Evolutionary conservation across 352 stramenopile species (phyloP).

Genomic region (Globisporangium solare): DNA sequence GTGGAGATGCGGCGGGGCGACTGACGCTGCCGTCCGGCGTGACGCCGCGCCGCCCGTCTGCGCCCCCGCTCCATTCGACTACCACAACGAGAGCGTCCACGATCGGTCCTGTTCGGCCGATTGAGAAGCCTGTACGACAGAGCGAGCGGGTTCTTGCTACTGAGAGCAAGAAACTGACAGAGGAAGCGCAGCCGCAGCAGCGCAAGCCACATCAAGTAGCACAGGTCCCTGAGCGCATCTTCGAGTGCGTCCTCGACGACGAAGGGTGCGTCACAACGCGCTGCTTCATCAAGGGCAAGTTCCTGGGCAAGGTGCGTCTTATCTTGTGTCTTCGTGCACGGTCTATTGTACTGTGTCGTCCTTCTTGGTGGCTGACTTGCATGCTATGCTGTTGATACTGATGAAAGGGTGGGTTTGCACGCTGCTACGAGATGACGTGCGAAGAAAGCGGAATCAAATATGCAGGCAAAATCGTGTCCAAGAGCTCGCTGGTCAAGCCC

Average conservation of each 20-base stretch:
- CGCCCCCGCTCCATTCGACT: constrained; percentile 5
- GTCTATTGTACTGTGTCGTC: too few relatives aligned
- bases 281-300: constrained; percentile 89
- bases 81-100: neutral
- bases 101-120: constrained; percentile 9
- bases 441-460: constrained; percentile 91
- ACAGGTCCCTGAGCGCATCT: constrained; percentile 53
- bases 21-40: constrained; percentile 9
- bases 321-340: neutral
- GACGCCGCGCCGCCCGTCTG: constrained; percentile 10
- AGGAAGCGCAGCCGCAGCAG: constrained; percentile 2
- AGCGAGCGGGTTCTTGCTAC: neutral
- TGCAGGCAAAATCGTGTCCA: constrained; percentile 98
- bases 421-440: constrained; percentile 95
- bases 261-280: constrained; percentile 52
- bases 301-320: constrained; percentile 89
- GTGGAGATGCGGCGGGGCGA: neutral
- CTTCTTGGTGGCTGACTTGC: neutral
- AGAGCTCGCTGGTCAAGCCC: constrained; percentile 95
- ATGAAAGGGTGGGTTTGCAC: constrained; percentile 93
- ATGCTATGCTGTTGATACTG: neutral
- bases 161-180: constrained; percentile 8
- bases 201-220: constrained; percentile 5
- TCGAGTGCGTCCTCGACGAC: constrained; percentile 55
- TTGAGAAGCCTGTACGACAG: constrained; percentile 7